These are phyloP conservation scores for Fusarium sterilihyphosum DNA, from an alignment of 2,329 filamentous ascomycete species.

Conservation along the genomic window DNA sequence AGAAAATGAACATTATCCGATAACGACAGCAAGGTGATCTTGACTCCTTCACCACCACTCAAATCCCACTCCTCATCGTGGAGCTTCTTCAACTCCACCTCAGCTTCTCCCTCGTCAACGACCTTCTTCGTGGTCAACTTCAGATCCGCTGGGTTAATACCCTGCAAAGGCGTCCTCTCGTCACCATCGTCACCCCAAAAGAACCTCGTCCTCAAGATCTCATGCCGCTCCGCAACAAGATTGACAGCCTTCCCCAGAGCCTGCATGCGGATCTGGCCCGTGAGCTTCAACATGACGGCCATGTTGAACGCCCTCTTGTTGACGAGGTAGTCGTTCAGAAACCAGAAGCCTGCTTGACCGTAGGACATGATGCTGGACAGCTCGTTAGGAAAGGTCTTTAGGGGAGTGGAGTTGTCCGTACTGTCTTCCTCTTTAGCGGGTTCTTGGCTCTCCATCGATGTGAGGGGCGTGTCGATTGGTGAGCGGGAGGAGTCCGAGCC, in stretches of 20 bases:
- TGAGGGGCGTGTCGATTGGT: background rate
- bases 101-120: background rate
- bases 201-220: background rate
- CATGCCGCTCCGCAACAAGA: background rate
- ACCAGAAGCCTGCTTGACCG: conserved; percentile 56
- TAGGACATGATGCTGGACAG: conserved; percentile 46
- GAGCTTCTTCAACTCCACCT: background rate
- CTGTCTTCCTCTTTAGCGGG: background rate
- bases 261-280: background rate
- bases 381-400: background rate
- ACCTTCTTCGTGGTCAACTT: background rate
- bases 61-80: background rate
- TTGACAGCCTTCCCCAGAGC: background rate
- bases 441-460: background rate
- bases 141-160: background rate
- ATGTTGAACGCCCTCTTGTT: conserved; percentile 50
- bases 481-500: background rate
- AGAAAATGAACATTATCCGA: conserved; percentile 1
- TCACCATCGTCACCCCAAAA: background rate
- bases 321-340: conserved; percentile 44
- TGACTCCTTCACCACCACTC: background rate
- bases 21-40: background rate
- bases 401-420: background rate
- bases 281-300: background rate
- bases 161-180: background rate